These are phyloP conservation scores for Letharia columbiana DNA, from an alignment of 495 filamentous ascomycete genomes.

Conservation along the genomic window DNA sequence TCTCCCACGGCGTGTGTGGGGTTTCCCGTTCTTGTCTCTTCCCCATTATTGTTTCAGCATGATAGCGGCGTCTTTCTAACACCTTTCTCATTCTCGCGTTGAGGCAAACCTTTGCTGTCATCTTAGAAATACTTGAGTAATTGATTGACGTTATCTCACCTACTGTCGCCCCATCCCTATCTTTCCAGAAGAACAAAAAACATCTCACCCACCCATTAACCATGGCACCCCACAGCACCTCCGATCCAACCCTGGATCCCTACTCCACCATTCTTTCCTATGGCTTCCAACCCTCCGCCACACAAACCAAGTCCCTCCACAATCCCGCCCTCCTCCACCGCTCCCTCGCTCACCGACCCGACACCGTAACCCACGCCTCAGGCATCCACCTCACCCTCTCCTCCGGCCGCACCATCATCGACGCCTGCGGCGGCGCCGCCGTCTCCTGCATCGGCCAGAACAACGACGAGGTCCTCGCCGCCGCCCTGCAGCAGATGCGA, in stretches of 20 bases:
- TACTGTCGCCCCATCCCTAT: too few relatives aligned
- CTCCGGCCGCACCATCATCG: conserved; percentile 56
- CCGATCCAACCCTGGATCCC: background rate
- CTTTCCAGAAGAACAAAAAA: too few relatives aligned
- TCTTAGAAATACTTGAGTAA: too few relatives aligned
- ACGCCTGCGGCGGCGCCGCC: conserved; percentile 48
- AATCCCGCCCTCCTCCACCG: conserved; percentile 36
- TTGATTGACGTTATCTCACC: too few relatives aligned
- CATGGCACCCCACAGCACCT: conserved; percentile 10
- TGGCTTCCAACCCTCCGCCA: conserved; percentile 8
- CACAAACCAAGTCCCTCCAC: background rate
- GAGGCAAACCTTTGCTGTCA: too few relatives aligned
- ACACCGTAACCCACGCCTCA: conserved; percentile 35
- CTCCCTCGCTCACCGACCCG: conserved; percentile 35
- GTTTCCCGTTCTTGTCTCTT: too few relatives aligned
- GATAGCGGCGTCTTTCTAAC: too few relatives aligned
- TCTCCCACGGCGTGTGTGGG: too few relatives aligned
- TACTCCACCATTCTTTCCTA: background rate
- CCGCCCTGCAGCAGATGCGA: conserved; percentile 43
- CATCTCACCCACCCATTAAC: too few relatives aligned
- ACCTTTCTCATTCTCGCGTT: too few relatives aligned
- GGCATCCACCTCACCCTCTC: conserved; percentile 43
- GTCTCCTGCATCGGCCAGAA: conserved; percentile 45
- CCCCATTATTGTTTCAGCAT: too few relatives aligned
- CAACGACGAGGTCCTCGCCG: conserved; percentile 36